Percentiles rank a stretch among this genome's conserved stretches.
Evolutionary conservation across 192 early-diverging fungal genomes (phyloP).

Genomic region (Spinellus fusiger): DNA sequence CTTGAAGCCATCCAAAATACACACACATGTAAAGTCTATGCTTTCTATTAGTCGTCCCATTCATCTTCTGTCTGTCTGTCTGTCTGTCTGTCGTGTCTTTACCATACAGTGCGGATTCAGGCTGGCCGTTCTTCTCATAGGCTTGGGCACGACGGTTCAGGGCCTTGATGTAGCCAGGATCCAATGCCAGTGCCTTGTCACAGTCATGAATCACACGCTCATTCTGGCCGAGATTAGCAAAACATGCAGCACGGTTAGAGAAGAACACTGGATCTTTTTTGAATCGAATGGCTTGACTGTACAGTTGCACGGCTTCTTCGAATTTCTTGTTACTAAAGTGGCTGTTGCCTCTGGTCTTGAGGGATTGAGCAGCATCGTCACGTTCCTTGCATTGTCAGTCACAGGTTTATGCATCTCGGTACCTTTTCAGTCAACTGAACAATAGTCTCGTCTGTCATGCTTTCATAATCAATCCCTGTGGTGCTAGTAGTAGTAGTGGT

Average conservation of each 20-base stretch:
- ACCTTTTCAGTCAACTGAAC: slow-evolving; percentile 37
- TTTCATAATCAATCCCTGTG: slow-evolving; percentile 34
- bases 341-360: slow-evolving; percentile 87
- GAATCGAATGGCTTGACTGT: slow-evolving; percentile 85
- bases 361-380: slow-evolving; percentile 58
- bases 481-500: slow-evolving; percentile 19
- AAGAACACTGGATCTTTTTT: slow-evolving; percentile 81
- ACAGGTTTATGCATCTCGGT: background rate
- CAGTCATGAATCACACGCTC: slow-evolving; percentile 82
- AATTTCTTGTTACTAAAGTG: slow-evolving; percentile 80
- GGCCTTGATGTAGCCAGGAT: slow-evolving; percentile 86
- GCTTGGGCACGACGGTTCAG: slow-evolving; percentile 53
- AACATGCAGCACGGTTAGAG: slow-evolving; percentile 95
- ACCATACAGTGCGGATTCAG: slow-evolving; percentile 52
- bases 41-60: background rate
- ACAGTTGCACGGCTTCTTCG: slow-evolving; percentile 77
- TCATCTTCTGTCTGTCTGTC: too few species aligned
- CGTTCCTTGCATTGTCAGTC: slow-evolving; percentile 32
- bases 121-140: slow-evolving; percentile 44
- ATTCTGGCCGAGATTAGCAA: slow-evolving; percentile 66
- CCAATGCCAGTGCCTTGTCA: slow-evolving; percentile 71
- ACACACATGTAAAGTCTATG: slow-evolving; percentile 82
- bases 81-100: background rate
- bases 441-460: slow-evolving; percentile 44
- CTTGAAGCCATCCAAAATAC: slow-evolving; percentile 92